Evolutionary conservation across 2,329 filamentous ascomycete species (phyloP).

Genomic region (Phyllosticta citrichinensis): DNA sequence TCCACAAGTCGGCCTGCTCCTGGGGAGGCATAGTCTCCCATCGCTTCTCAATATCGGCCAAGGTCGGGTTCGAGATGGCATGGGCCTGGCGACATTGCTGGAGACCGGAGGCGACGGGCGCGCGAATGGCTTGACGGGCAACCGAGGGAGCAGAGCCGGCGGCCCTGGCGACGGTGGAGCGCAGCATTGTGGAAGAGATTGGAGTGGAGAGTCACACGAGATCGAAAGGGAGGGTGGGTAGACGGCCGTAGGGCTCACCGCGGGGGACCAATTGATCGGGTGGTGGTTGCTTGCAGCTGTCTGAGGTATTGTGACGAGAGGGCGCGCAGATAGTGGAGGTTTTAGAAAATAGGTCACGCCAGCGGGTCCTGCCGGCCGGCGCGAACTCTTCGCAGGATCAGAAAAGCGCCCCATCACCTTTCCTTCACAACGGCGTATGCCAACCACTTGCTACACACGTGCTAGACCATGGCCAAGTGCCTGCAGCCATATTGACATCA

Average conservation of each 20-base stretch:
- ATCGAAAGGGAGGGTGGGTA: constrained; percentile 15
- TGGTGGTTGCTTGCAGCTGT: constrained; percentile 17
- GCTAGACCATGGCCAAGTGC: neutral
- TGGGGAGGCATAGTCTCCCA: constrained; percentile 97
- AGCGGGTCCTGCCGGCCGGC: neutral
- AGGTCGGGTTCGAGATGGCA: constrained; percentile 93
- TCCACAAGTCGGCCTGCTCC: constrained; percentile 99
- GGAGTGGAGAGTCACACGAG: constrained; percentile 28
- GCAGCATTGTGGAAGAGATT: constrained; percentile 24
- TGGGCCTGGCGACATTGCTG: constrained; percentile 59
- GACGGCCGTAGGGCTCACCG: constrained; percentile 26
- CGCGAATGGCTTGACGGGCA: constrained; percentile 21
- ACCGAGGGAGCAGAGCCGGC: constrained; percentile 20
- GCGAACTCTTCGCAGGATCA: neutral
- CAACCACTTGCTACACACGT: neutral
- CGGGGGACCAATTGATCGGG: constrained; percentile 26
- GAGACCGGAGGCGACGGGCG: constrained; percentile 16
- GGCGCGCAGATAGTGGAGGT: constrained; percentile 13
- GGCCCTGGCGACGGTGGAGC: constrained; percentile 30
- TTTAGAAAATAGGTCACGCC: constrained; percentile 8
- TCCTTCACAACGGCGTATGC: neutral
- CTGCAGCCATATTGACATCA: neutral
- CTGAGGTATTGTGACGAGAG: constrained; percentile 8
- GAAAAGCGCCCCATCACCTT: neutral
- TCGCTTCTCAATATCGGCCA: constrained; percentile 98